Evolutionary conservation across 768 basidiomycete species (phyloP), one percentile per base, ranked within the genome.

Genomic region (Candolleomyces efflorescens): DNA sequence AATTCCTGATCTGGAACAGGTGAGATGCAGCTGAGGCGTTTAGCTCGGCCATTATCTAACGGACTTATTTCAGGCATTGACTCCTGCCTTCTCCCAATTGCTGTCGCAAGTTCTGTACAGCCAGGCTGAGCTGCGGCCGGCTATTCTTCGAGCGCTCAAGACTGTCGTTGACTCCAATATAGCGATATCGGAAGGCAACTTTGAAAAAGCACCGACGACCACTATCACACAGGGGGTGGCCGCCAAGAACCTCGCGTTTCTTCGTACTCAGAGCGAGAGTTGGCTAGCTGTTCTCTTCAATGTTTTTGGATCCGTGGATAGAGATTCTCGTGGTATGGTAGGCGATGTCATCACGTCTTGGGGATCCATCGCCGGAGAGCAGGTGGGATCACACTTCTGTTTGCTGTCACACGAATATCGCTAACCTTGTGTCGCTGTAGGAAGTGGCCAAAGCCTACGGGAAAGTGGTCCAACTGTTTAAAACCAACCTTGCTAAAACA

Each of bases 221-320:
- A 62, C 71, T 10, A 67, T 91, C 44, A 78, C 87, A 10, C 74
- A 76, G 15, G 77, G 78, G 41, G 81, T 85, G 65, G 93, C 90
- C 2, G 64, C 72, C 32, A 75, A 75, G 46, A 94, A 94, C 63
- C 61, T 98, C 24, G 75, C 69, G 1, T 89, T 90, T 71, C 76
- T 98, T 55, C 83, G 81, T 43, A 79, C 78, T 0, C 89, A 98
- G 67, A 87, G 82, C 0, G 90, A 94, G 68, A 97, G 93, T 66
- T 95, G 97, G 89, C 82, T 98, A 36, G 87, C 93, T 0, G 94
- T 98, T 4, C 78, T 97, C 46, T 94, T 98, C 78, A 99, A 99
- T 68, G 88, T 99, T n/a, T 98, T 96, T 72, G 83, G 89, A 57
- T 92, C 82, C 59, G 84, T 90, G 32, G 83, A 81, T n/a, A 79